Evolutionary conservation across 2,329 filamentous ascomycete genomes (phyloP).

Genomic region (Arthrobotrys pseudoclavata): DNA sequence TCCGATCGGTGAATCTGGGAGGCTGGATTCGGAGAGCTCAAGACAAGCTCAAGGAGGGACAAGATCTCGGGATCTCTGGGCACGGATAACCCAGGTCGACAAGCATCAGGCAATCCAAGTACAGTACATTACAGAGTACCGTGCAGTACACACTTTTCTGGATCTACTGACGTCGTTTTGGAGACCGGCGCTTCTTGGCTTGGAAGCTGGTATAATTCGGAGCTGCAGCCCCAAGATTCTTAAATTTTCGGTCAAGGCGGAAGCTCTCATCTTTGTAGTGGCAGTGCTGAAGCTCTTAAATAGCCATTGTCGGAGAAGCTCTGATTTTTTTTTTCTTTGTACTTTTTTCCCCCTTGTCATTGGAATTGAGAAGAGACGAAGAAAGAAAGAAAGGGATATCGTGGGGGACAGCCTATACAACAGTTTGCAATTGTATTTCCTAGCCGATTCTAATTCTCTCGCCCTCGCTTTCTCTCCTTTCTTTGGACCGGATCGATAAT

Average conservation of each 20-base stretch:
- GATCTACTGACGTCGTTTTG: constrained; percentile 48
- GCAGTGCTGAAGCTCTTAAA: constrained; percentile 30
- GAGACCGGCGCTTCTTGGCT: constrained; percentile 31
- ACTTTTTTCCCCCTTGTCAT: constrained; percentile 4
- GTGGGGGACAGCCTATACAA: constrained; percentile 15
- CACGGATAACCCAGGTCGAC: constrained; percentile 17
- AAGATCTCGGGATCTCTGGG: constrained; percentile 58
- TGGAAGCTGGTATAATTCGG: constrained; percentile 23
- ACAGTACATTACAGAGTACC: neutral
- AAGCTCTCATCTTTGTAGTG: constrained; percentile 25
- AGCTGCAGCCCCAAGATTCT: constrained; percentile 37
- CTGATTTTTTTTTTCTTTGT: neutral
- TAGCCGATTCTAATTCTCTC: neutral
- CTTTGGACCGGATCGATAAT: constrained; percentile 2
- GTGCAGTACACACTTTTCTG: neutral
- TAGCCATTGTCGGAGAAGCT: neutral
- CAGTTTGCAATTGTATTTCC: constrained; percentile 1
- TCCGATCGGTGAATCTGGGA: constrained; percentile 28
- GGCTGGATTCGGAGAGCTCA: constrained; percentile 32
- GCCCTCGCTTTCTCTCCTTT: neutral
- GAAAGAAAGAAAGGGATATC: constrained; percentile 4
- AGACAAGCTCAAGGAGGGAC: constrained; percentile 41
- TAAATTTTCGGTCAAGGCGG: constrained; percentile 35
- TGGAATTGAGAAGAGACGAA: neutral
- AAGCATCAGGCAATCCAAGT: constrained; percentile 11